A percentile compares a stretch with the other conserved stretches of the same genome.
Conservation (phyloP, 768 basidiomycete genomes). For the Collybiopsis confluens region DNA sequence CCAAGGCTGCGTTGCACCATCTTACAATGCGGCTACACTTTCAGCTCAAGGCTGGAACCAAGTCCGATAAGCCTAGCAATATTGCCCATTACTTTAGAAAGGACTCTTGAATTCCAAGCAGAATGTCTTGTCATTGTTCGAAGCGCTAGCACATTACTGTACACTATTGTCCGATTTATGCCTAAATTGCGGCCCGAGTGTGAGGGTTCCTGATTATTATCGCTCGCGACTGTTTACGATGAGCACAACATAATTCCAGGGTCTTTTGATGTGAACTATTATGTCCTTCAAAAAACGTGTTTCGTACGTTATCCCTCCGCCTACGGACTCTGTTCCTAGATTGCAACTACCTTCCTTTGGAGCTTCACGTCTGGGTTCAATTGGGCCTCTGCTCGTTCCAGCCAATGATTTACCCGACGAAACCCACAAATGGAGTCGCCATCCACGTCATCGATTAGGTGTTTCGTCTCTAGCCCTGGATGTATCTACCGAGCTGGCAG, state of each 20-base stretch:
- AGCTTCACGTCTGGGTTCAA: constrained; percentile 58
- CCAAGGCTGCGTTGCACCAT: constrained; percentile 65
- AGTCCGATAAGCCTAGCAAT: not conserved
- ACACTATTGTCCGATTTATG: too few species aligned
- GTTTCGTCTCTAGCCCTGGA: constrained; percentile 87
- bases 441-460: constrained; percentile 84
- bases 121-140: too few species aligned
- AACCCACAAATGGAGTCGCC: constrained; percentile 25
- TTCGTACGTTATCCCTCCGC: constrained; percentile 84
- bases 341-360: constrained; percentile 70
- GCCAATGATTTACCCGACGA: constrained; percentile 22
- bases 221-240: constrained; percentile 3
- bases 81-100: not conserved
- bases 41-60: constrained; percentile 35
- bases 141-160: too few species aligned
- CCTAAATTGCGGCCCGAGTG: too few species aligned
- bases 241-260: not conserved
- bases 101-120: too few species aligned
- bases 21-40: constrained; percentile 61
- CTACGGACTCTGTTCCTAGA: constrained; percentile 54
- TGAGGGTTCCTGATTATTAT: not conserved
- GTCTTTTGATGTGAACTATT: constrained; percentile 1
- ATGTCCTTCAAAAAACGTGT: constrained; percentile 54
- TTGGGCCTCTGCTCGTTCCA: constrained; percentile 61
- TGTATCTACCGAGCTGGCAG: constrained; percentile 71